These are phyloP conservation scores for Sordariomycetes sp. DNA, from an alignment of 2,329 filamentous ascomycete genomes.

Conservation along the genomic window DNA sequence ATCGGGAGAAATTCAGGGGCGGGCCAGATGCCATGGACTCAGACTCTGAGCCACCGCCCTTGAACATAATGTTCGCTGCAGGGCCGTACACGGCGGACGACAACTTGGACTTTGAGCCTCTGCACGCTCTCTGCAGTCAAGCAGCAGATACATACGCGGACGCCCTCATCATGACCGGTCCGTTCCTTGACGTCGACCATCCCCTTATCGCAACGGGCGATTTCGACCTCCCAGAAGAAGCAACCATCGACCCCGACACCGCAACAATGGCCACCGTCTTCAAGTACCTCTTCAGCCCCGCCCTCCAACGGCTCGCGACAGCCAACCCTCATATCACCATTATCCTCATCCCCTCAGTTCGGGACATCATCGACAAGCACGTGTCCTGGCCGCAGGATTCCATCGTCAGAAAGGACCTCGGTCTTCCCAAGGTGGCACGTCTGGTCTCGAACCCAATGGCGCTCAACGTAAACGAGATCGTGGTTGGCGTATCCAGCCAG, in stretches of 20 bases:
- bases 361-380: conserved; percentile 73
- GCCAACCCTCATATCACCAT: conserved; percentile 72
- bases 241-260: conserved; percentile 62
- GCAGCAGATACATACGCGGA: conserved; percentile 71
- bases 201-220: conserved; percentile 75
- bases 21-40: conserved; percentile 54
- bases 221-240: conserved; percentile 64
- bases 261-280: conserved; percentile 79
- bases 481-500: conserved; percentile 73
- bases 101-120: conserved; percentile 81
- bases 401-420: conserved; percentile 62
- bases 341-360: conserved; percentile 72
- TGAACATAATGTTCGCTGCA: conserved; percentile 69
- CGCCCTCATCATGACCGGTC: conserved; percentile 69
- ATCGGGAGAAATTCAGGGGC: conserved; percentile 60
- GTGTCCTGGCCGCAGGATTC: conserved; percentile 69
- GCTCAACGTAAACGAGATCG: conserved; percentile 76
- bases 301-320: conserved; percentile 60
- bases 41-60: conserved; percentile 44
- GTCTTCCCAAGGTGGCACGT: conserved; percentile 65
- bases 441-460: conserved; percentile 89
- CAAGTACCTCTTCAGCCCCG: conserved; percentile 65
- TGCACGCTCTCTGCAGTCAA: conserved; percentile 71
- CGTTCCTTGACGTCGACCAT: conserved; percentile 88
- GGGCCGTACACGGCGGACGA: conserved; percentile 91